A percentile compares a stretch with the other conserved stretches of the same genome.
phyloP scores from a whole-genome alignment of 2,329 filamentous ascomycete species.

The Colletotrichum chlorophyti region DNA sequence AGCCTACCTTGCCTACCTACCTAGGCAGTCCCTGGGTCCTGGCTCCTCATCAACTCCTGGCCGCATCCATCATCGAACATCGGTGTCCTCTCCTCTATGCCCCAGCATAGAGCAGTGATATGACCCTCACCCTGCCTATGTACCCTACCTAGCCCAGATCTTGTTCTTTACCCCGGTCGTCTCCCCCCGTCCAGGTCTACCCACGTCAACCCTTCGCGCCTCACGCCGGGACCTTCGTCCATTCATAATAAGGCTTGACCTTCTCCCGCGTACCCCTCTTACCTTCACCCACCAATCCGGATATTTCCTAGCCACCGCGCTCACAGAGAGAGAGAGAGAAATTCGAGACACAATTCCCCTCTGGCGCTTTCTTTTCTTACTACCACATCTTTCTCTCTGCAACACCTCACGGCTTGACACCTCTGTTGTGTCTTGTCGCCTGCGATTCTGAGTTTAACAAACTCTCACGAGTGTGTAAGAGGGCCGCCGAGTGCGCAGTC shows the following conservation, averaged over 20 bases:
- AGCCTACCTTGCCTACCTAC: conserved; percentile 17
- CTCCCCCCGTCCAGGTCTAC: conserved; percentile 20
- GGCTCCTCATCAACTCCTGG: conserved; percentile 22
- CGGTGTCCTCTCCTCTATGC: conserved; percentile 17
- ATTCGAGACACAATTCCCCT: conserved; percentile 28
- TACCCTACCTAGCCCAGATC: conserved; percentile 29
- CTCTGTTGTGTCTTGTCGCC: neutral
- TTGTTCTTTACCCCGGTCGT: conserved; percentile 27
- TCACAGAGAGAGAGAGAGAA: conserved; percentile 27
- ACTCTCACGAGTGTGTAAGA: neutral
- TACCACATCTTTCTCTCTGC: conserved; percentile 16
- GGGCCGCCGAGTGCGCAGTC: conserved; percentile 13
- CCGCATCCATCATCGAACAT: conserved; percentile 26
- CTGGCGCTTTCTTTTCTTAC: conserved; percentile 28
- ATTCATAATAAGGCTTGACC: conserved; percentile 31
- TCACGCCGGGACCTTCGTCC: conserved; percentile 28
- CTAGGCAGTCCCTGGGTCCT: conserved; percentile 20
- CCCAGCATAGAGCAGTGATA: conserved; percentile 26
- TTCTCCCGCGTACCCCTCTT: conserved; percentile 29
- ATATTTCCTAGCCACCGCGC: conserved; percentile 17
- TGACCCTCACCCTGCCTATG: conserved; percentile 23
- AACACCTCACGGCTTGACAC: conserved; percentile 12
- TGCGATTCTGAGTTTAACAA: neutral
- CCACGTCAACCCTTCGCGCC: conserved; percentile 29
- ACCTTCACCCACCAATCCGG: conserved; percentile 28